Evolutionary conservation across 495 filamentous ascomycete genomes (phyloP).

Genomic region (Penicillium tannophilum): DNA sequence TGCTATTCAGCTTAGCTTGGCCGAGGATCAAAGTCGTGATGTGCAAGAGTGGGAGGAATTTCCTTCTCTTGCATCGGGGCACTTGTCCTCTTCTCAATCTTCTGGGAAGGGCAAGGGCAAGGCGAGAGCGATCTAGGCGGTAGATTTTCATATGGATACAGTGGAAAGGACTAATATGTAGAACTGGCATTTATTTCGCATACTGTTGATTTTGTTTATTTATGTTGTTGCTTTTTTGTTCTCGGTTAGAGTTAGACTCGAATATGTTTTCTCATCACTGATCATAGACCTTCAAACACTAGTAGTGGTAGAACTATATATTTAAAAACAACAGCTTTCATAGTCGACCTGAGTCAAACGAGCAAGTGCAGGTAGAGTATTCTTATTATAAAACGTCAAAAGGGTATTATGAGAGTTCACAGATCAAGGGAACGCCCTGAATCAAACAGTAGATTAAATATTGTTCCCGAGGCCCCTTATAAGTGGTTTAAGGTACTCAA

Average conservation of each 20-base stretch:
- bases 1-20: constrained; percentile 81
- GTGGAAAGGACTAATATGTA: neutral
- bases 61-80: constrained; percentile 51
- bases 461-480: no score
- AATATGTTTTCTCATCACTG: neutral
- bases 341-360: no score
- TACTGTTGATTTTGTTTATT: neutral
- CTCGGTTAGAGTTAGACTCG: constrained; percentile 3
- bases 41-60: constrained; percentile 54
- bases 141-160: no score
- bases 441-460: no score
- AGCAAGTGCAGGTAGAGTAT: no score
- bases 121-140: constrained; percentile 35
- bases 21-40: constrained; percentile 66
- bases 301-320: no score
- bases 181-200: neutral
- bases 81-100: constrained; percentile 46
- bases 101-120: constrained; percentile 44
- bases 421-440: no score
- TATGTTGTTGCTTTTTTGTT: neutral
- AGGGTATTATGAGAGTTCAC: no score
- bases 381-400: no score
- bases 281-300: no score
- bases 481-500: no score
- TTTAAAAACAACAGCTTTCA: no score